A percentile compares a stretch with the other conserved stretches of the same genome.
These are phyloP conservation scores for Trametes sp. DNA, from an alignment of 1,284 basidiomycete genomes.

Conservation along the genomic window DNA sequence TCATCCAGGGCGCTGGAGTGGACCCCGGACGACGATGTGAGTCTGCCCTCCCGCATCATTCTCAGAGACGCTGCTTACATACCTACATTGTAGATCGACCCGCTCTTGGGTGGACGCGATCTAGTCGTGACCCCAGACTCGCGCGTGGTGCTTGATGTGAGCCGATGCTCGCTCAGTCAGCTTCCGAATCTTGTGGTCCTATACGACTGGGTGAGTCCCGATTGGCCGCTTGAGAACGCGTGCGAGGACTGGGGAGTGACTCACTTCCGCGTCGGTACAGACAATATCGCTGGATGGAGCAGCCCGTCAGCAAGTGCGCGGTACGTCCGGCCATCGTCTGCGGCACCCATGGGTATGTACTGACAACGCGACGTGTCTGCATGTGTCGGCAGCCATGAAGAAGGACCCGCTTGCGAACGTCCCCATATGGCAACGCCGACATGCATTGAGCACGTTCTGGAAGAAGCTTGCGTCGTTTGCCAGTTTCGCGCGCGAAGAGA, in stretches of 20 bases:
- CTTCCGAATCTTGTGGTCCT: constrained; percentile 12
- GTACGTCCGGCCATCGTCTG: not conserved
- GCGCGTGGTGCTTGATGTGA: constrained; percentile 14
- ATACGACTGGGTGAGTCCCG: constrained; percentile 12
- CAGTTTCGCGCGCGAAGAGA: constrained; percentile 4
- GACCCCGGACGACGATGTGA: constrained; percentile 7
- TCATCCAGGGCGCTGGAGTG: not conserved
- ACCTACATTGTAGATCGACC: not conserved
- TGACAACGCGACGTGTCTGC: not conserved
- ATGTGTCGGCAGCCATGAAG: constrained; percentile 4
- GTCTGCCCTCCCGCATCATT: not conserved
- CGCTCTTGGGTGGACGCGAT: constrained; percentile 4
- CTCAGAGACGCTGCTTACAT: not conserved
- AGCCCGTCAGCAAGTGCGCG: not conserved
- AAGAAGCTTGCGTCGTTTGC: constrained; percentile 1
- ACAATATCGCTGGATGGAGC: constrained; percentile 1
- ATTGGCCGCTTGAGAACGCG: too few species aligned
- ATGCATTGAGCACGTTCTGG: constrained; percentile 15
- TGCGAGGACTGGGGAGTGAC: not conserved
- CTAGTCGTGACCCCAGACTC: constrained; percentile 11
- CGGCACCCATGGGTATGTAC: not conserved
- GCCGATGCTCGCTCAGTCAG: not conserved
- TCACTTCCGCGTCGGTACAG: not conserved
- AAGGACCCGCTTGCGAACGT: constrained; percentile 4
- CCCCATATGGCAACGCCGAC: not conserved